Evolutionary conservation across 2,329 filamentous ascomycete genomes (phyloP).

Genomic region (Lecanosticta acicola): DNA sequence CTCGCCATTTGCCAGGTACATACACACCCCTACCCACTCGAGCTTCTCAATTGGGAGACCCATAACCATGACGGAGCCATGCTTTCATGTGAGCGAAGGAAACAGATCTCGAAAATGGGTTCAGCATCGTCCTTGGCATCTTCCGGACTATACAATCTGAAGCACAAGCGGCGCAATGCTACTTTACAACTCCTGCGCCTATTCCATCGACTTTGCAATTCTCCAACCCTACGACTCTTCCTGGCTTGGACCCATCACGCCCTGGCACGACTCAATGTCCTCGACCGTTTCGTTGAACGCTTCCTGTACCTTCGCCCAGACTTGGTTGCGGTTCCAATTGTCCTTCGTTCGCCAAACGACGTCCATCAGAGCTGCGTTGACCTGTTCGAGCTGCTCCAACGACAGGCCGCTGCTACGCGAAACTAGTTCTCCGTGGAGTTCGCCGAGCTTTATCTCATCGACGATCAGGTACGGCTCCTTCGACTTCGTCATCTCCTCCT

Average conservation of each 20-base stretch:
- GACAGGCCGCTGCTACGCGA: constrained; percentile 67
- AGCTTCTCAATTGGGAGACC: too few species aligned
- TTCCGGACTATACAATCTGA: too few species aligned
- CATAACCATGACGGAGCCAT: too few species aligned
- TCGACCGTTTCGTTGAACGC: constrained; percentile 70
- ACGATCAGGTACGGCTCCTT: constrained; percentile 39
- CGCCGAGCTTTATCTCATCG: constrained; percentile 48
- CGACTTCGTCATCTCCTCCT: constrained; percentile 3
- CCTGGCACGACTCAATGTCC: constrained; percentile 58
- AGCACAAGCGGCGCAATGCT: too few species aligned
- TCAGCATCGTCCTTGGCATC: too few species aligned
- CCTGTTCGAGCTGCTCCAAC: constrained; percentile 91
- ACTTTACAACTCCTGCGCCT: too few species aligned
- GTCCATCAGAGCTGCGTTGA: constrained; percentile 86
- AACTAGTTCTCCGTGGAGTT: constrained; percentile 60
- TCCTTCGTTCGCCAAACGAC: constrained; percentile 73
- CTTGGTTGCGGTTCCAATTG: constrained; percentile 77
- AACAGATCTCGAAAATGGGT: too few species aligned
- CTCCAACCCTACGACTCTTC: too few species aligned
- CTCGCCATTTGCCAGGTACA: too few species aligned
- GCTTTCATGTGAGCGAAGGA: too few species aligned
- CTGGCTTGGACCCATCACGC: constrained; percentile 39
- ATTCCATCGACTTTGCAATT: too few species aligned
- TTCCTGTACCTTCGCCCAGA: constrained; percentile 57
- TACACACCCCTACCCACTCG: too few species aligned